Conservation (phyloP, 208 protist species). For the Balamuthia mandrillaris region DNA sequence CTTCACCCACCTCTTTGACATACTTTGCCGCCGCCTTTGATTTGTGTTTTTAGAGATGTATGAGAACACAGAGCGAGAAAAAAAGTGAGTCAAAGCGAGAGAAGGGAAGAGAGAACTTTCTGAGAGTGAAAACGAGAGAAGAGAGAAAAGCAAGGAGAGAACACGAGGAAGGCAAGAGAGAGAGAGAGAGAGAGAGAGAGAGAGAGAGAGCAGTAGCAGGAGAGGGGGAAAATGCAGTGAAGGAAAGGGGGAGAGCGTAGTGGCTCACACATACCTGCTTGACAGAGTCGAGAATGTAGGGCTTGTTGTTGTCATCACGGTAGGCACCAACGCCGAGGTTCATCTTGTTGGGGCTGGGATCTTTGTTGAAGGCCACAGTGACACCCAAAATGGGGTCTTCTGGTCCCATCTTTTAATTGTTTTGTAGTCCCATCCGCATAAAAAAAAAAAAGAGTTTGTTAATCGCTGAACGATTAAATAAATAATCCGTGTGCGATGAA, state of each 20-base stretch:
- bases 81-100: no score
- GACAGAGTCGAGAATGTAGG: slow-evolving; percentile 86
- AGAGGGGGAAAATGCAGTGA: not conserved
- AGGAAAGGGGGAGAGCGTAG: not conserved
- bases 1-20: not conserved
- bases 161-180: not conserved
- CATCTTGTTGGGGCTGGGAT: slow-evolving; percentile 85
- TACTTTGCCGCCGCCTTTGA: not conserved
- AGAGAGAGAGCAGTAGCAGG: not conserved
- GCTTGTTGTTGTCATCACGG: slow-evolving; percentile 86
- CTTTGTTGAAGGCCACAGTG: slow-evolving; percentile 64
- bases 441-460: no score
- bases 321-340: slow-evolving; percentile 97
- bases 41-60: not conserved
- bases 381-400: slow-evolving; percentile 78
- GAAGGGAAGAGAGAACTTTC: slow-evolving; percentile 42
- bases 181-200: not conserved
- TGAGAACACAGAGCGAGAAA: not conserved
- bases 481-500: no score
- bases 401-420: slow-evolving; percentile 41
- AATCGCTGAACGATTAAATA: no score
- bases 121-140: not conserved
- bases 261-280: slow-evolving; percentile 64
- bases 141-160: not conserved
- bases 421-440: no score